Conservation (phyloP, 768 basidiomycete genomes). For the Russula compacta region DNA sequence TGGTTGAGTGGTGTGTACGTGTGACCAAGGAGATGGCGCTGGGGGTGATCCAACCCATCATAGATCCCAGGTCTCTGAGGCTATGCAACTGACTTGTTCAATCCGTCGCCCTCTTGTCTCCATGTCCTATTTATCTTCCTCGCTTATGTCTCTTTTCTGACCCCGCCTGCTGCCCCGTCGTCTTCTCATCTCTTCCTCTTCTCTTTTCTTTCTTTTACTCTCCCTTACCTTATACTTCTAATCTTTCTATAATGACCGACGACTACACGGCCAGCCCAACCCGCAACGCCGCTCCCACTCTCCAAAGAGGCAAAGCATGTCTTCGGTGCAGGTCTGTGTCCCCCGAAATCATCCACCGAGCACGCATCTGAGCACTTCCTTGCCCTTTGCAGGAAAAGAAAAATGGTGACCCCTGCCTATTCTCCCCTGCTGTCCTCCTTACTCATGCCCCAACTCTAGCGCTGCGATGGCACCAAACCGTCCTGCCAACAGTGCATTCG, state of each 20-base stretch:
- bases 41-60: slow-evolving; percentile 9
- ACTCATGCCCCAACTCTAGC: slow-evolving; percentile 30
- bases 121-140: slow-evolving; percentile 20
- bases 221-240: slow-evolving; percentile 17
- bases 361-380: not conserved
- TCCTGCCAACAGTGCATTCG: slow-evolving; percentile 71
- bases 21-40: not conserved
- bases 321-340: slow-evolving; percentile 20
- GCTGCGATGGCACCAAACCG: slow-evolving; percentile 71
- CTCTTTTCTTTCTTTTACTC: slow-evolving; percentile 11
- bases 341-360: not conserved
- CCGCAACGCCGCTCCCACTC: slow-evolving; percentile 16
- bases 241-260: slow-evolving; percentile 20
- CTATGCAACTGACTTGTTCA: slow-evolving; percentile 9
- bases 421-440: not conserved
- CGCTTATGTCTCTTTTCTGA: slow-evolving; percentile 17
- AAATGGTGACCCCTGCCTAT: slow-evolving; percentile 13
- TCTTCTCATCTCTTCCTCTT: slow-evolving; percentile 6
- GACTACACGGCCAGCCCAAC: slow-evolving; percentile 11
- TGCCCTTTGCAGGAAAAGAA: slow-evolving; percentile 15
- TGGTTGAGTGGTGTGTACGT: not conserved
- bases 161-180: slow-evolving; percentile 9
- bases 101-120: not conserved
- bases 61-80: slow-evolving; percentile 2
- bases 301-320: slow-evolving; percentile 22